A percentile compares a stretch with the other conserved stretches of the same genome.
These are phyloP conservation scores for Canariomyces notabilis DNA, from an alignment of 2,329 filamentous ascomycete species.

Conservation along the genomic window DNA sequence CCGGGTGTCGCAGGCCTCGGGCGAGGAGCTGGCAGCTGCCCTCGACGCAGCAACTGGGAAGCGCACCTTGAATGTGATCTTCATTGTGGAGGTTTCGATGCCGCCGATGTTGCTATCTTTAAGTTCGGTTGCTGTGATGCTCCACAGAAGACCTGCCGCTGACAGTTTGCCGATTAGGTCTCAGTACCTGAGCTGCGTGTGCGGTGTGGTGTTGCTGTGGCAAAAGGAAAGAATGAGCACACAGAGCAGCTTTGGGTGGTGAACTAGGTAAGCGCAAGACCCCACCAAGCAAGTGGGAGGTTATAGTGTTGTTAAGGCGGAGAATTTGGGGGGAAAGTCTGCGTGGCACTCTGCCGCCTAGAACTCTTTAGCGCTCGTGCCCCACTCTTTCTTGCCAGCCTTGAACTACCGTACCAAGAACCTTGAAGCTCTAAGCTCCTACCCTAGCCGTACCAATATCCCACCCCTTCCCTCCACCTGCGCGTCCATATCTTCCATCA, in stretches of 20 bases:
- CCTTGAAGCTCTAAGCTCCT: not conserved
- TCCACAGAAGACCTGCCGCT: not conserved
- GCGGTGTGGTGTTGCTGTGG: constrained; percentile 7
- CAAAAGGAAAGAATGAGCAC: constrained; percentile 11
- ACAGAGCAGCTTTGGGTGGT: not conserved
- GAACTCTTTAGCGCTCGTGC: not conserved
- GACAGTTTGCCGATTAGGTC: constrained; percentile 5
- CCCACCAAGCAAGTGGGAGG: no score
- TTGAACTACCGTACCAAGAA: no score
- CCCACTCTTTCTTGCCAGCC: constrained; percentile 11
- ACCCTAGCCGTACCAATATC: no score
- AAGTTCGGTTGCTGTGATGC: not conserved
- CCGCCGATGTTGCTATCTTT: constrained; percentile 28
- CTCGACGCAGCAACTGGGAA: not conserved
- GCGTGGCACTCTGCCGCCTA: constrained; percentile 17
- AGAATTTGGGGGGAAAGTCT: constrained; percentile 3
- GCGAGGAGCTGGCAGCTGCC: not conserved
- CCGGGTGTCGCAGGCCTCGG: not conserved
- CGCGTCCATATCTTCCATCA: no score
- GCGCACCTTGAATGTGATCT: constrained; percentile 61
- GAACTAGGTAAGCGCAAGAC: not conserved
- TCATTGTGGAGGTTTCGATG: constrained; percentile 51
- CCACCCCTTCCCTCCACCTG: no score
- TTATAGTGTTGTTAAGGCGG: constrained; percentile 8
- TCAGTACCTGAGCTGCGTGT: constrained; percentile 1